phyloP scores from a whole-genome alignment of 1,139 yeast species.

The Saccharomycopsis phalli region DNA sequence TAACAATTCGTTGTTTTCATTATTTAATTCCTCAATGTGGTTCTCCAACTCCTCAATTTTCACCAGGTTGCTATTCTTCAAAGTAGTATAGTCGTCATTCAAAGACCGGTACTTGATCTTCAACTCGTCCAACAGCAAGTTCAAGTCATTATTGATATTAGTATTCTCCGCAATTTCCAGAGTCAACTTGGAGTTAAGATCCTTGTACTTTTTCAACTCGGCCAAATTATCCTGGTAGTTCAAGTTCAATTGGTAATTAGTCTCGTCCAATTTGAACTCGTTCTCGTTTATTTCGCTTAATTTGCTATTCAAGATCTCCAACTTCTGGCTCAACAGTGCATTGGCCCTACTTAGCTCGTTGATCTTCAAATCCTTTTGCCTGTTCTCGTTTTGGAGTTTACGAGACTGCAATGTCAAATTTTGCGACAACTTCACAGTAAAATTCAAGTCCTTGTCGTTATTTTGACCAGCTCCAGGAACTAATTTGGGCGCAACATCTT shows the following conservation, averaged over 20 bases:
- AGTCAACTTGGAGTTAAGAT: constrained; percentile 30
- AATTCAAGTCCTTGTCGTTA: constrained; percentile 53
- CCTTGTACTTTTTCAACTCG: constrained; percentile 29
- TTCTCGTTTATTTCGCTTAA: constrained; percentile 29
- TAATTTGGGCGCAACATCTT: constrained; percentile 15
- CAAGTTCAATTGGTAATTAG: constrained; percentile 72
- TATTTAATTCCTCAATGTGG: constrained; percentile 49
- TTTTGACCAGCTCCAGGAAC: constrained; percentile 15
- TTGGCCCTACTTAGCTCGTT: constrained; percentile 38
- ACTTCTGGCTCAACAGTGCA: constrained; percentile 31
- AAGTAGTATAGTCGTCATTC: constrained; percentile 31
- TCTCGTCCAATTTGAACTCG: constrained; percentile 51
- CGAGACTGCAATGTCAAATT: constrained; percentile 73
- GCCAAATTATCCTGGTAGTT: constrained; percentile 44
- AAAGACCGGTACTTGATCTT: constrained; percentile 35
- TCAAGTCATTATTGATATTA: constrained; percentile 27
- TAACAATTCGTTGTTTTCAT: constrained; percentile 52
- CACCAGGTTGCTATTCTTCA: constrained; percentile 30
- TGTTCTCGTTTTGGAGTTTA: constrained; percentile 62
- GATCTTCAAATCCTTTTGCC: constrained; percentile 37
- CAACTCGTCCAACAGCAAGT: constrained; percentile 43
- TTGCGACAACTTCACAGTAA: constrained; percentile 78
- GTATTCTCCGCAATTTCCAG: constrained; percentile 27
- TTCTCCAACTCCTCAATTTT: constrained; percentile 41
- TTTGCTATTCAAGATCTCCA: constrained; percentile 29